Evolutionary conservation across 129 eudicot species (phyloP).

Genomic region (Arctium minus): DNA sequence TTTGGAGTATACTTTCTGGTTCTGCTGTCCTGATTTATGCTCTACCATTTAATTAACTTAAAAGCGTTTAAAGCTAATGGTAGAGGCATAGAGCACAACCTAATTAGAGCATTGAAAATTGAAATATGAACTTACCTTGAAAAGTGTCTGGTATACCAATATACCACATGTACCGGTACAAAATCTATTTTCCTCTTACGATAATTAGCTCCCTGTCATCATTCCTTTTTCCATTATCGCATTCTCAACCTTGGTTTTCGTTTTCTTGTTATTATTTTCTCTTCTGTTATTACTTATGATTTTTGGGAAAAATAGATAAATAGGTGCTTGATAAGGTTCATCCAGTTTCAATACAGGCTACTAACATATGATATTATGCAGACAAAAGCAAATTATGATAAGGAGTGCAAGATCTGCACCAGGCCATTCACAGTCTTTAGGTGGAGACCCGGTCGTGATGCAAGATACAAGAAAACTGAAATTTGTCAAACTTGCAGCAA

Average conservation of each 20-base stretch:
- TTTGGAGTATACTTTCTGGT: too few relatives aligned
- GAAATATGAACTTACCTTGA: background rate
- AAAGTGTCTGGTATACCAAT: too few relatives aligned
- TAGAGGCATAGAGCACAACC: background rate
- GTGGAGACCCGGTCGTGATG: constrained; percentile 96
- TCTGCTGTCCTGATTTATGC: too few relatives aligned
- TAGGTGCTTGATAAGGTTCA: background rate
- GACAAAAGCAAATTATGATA: constrained; percentile 77
- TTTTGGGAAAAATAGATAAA: background rate
- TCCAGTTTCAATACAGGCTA: background rate
- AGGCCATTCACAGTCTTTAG: constrained; percentile 81
- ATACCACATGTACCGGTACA: background rate
- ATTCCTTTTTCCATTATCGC: background rate
- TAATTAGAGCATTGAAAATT: background rate
- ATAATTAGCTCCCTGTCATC: background rate
- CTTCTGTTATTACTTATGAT: background rate
- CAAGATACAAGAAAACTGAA: constrained; percentile 78
- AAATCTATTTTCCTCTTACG: background rate
- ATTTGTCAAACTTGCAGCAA: constrained; percentile 88
- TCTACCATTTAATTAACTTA: too few relatives aligned
- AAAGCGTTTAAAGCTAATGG: background rate
- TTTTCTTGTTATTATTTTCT: background rate
- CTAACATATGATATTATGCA: constrained; percentile 18
- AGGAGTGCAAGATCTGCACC: constrained; percentile 89
- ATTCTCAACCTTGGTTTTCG: background rate